phyloP scores from a whole-genome alignment of 1,139 yeast species.

The Saccharomyces hybrid region DNA sequence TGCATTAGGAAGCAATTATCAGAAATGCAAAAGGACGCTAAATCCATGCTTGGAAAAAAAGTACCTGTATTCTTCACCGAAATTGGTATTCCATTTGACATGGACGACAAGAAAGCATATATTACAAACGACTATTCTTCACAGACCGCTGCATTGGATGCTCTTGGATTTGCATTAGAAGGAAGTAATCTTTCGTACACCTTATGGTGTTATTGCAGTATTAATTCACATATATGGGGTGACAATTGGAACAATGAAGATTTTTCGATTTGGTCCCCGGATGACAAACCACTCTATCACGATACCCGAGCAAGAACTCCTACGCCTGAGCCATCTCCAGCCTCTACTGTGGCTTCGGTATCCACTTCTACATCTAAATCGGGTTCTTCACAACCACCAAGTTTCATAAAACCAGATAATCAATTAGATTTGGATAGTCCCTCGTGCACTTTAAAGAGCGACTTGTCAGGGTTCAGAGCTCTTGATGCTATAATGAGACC shows the following conservation, averaged over 20 bases:
- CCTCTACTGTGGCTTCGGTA: background rate
- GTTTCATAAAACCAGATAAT: background rate
- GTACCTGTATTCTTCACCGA: constrained; percentile 79
- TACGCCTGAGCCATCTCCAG: background rate
- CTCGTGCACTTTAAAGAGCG: background rate
- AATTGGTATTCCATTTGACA: constrained; percentile 96
- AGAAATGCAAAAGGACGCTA: constrained; percentile 58
- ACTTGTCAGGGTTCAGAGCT: constrained; percentile 52
- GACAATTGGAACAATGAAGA: constrained; percentile 94
- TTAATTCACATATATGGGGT: constrained; percentile 74
- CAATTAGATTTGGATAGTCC: background rate
- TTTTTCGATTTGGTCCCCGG: constrained; percentile 75
- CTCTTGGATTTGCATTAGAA: constrained; percentile 71
- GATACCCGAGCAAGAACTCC: constrained; percentile 1
- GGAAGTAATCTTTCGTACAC: constrained; percentile 64
- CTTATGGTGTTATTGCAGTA: constrained; percentile 75
- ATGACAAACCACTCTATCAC: constrained; percentile 38
- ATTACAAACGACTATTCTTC: constrained; percentile 54
- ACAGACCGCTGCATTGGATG: constrained; percentile 81
- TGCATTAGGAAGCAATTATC: constrained; percentile 60
- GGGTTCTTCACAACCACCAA: background rate
- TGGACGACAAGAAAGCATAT: constrained; percentile 73
- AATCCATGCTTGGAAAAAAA: constrained; percentile 44
- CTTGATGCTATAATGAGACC: constrained; percentile 68
- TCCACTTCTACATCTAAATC: background rate